A percentile compares a stretch with the other conserved stretches of the same genome.
These are phyloP conservation scores for Phoma sp. DNA, from an alignment of 2,329 filamentous ascomycete genomes.

Conservation along the genomic window DNA sequence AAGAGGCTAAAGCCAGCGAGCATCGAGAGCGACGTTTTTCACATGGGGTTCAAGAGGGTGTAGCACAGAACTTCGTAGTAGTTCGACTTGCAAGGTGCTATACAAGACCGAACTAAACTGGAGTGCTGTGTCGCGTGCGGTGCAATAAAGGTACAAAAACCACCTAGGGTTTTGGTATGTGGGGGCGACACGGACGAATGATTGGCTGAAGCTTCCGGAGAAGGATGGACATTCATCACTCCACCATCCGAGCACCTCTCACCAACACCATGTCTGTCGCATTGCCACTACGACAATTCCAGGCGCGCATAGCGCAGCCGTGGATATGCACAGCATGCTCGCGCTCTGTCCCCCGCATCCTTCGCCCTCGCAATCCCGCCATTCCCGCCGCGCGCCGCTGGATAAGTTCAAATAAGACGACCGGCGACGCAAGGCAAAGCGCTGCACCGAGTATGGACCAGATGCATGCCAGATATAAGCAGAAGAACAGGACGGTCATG, in stretches of 20 bases:
- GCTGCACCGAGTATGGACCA: slow-evolving; percentile 67
- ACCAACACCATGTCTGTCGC: slow-evolving; percentile 40
- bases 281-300: slow-evolving; percentile 28
- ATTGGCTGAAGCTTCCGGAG: no score
- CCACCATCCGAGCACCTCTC: slow-evolving; percentile 19
- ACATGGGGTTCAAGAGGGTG: no score
- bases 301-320: slow-evolving; percentile 30
- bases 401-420: slow-evolving; percentile 37
- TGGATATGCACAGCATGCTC: slow-evolving; percentile 50
- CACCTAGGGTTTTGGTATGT: no score
- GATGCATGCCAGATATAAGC: slow-evolving; percentile 68
- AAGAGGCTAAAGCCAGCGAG: slow-evolving; percentile 41
- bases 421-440: slow-evolving; percentile 40
- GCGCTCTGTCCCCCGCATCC: slow-evolving; percentile 32
- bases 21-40: no score
- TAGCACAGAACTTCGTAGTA: no score
- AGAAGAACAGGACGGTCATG: slow-evolving; percentile 73
- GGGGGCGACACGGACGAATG: no score
- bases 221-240: slow-evolving; percentile 39
- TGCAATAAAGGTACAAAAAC: no score
- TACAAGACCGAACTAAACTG: no score
- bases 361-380: slow-evolving; percentile 27
- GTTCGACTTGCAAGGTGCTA: no score
- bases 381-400: slow-evolving; percentile 35
- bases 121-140: no score